These are phyloP conservation scores for Phalaenopsis aphrodite DNA, from an alignment of 106 monocot species.

Conservation along the genomic window DNA sequence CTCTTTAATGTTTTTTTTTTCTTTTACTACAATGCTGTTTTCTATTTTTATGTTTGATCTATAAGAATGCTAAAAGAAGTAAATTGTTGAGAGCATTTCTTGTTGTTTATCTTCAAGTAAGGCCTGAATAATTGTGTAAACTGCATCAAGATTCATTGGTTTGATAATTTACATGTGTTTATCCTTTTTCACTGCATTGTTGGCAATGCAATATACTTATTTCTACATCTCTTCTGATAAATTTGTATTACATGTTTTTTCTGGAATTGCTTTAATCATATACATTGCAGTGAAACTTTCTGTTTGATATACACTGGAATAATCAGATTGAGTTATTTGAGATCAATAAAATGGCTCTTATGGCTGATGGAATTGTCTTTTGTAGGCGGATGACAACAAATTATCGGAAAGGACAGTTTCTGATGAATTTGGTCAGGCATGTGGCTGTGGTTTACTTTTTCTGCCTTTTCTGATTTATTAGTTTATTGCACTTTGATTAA, in stretches of 20 bases:
- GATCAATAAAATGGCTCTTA: neutral
- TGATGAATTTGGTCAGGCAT: conserved; percentile 63
- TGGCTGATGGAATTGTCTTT: conserved; percentile 2
- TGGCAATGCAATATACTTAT: neutral
- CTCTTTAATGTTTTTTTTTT: too few relatives aligned
- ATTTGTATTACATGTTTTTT: neutral
- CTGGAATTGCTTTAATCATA: neutral
- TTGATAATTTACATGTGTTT: neutral
- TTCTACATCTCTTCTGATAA: neutral
- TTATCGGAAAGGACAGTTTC: conserved; percentile 61
- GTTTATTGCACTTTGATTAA: neutral
- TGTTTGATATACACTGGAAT: neutral
- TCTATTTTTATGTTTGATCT: too few relatives aligned
- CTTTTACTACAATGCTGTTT: too few relatives aligned
- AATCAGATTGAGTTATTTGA: neutral
- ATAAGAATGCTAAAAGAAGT: too few relatives aligned
- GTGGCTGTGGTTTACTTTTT: neutral
- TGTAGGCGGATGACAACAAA: conserved; percentile 53
- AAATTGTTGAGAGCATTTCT: too few relatives aligned
- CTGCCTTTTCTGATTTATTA: neutral
- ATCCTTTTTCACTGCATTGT: neutral
- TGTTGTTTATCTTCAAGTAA: too few relatives aligned
- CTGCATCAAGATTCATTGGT: neutral
- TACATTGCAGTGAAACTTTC: neutral
- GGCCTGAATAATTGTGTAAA: neutral